Evolutionary conservation across 306 rosid genomes (phyloP), one percentile per base, ranked within the genome.

Genomic region (Dicorynia guianensis): DNA sequence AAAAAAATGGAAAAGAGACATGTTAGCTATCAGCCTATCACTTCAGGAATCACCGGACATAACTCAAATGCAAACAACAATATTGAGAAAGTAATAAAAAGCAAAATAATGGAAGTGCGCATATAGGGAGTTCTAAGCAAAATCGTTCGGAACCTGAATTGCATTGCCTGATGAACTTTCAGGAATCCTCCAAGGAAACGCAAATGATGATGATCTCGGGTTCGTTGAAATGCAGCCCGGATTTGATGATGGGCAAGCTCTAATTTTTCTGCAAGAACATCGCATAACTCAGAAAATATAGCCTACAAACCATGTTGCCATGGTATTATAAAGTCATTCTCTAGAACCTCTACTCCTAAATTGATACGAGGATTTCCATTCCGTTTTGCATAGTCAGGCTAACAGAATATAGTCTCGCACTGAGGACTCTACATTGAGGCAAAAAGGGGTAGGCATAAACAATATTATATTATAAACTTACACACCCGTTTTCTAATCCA

Each of bases 231-330:
- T 49, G 50, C 97, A 95, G 12, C 88, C 90, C 0, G 99, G 97
- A 92, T 95, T 95, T 38, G 63, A 75, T 10, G 97, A 88, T 11
- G 98, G 98, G 79, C 98, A 95, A 71, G 97, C 91, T 72, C 94
- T 83, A 57, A 95, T 86, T 82, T 90, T 95, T 67, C 97, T 95
- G 91, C 89, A 74, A 67, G 42, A 72, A 15, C 56, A 77, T 1
- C 5, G 19, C 12, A 25, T 25, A 25, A 35, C 33, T 6, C 39
- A 35, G 53, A 58, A 25, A 64, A 64, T 0, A 33, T 18, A 35
- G 42, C 10, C 5, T 4, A 8, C 2, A 63, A 11, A 46, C 6
- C 4, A 4, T 19, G 2, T 55, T 59, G 63, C 34, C 1, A 13
- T 17, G 39, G 70, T 4, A 59, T 38, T 33, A 42, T 13, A 11